Evolutionary conservation across 2,329 filamentous ascomycete genomes (phyloP).

Genomic region (Davidsoniella australis): DNA sequence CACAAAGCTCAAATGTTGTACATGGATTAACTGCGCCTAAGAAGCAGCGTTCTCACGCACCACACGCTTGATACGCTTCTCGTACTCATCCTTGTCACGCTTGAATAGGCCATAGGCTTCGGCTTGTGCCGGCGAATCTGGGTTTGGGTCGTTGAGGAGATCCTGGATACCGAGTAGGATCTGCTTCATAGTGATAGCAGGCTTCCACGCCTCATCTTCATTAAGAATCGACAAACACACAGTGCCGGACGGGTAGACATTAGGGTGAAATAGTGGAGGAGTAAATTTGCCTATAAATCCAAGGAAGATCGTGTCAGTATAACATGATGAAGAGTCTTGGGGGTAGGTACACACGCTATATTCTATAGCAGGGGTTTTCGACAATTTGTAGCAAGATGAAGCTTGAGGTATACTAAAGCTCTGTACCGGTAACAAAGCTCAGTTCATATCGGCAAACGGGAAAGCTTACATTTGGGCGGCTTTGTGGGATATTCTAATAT

Average conservation of each 20-base stretch:
- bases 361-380: not conserved
- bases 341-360: not conserved
- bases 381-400: too few relatives aligned
- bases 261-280: slow-evolving; percentile 91
- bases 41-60: slow-evolving; percentile 80
- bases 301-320: slow-evolving; percentile 2
- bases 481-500: slow-evolving; percentile 86
- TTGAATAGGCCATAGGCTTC: slow-evolving; percentile 96
- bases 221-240: slow-evolving; percentile 95
- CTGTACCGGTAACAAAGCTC: too few relatives aligned
- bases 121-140: slow-evolving; percentile 88
- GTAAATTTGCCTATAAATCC: slow-evolving; percentile 66
- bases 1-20: not conserved
- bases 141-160: slow-evolving; percentile 88
- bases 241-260: slow-evolving; percentile 95
- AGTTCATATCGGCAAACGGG: not conserved
- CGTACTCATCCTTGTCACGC: slow-evolving; percentile 73
- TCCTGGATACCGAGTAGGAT: slow-evolving; percentile 93
- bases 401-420: too few relatives aligned
- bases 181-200: slow-evolving; percentile 95
- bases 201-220: slow-evolving; percentile 97
- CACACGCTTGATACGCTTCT: slow-evolving; percentile 69
- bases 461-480: slow-evolving; percentile 82
- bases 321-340: not conserved
- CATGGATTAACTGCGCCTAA: slow-evolving; percentile 20